phyloP scores from a whole-genome alignment of 257 asterid genomes.

The Fraxinus anomala region DNA sequence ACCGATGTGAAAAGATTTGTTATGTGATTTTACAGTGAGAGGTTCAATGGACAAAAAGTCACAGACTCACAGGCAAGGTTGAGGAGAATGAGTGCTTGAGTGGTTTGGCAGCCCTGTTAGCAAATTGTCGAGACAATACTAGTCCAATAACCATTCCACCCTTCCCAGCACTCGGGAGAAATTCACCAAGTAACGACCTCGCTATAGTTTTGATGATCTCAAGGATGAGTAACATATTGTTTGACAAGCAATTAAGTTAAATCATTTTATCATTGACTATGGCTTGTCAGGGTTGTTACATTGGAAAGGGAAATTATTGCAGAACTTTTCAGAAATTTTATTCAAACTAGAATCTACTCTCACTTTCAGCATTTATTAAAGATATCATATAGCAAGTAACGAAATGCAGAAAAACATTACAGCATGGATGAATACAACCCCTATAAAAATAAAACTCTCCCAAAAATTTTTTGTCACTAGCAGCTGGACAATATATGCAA shows the following conservation, averaged over 20 bases:
- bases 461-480: not conserved
- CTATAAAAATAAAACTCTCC: not conserved
- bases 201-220: not conserved
- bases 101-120: not conserved
- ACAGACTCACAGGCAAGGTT: not conserved
- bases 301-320: not conserved
- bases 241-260: not conserved
- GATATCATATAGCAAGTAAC: not conserved
- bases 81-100: not conserved
- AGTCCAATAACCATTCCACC: not conserved
- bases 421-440: not conserved
- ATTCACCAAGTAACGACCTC: not conserved
- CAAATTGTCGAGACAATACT: not conserved
- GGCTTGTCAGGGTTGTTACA: not conserved
- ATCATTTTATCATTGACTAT: not conserved
- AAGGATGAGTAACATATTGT: not conserved
- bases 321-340: not conserved
- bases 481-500: not conserved
- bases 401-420: not conserved
- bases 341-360: not conserved
- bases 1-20: not conserved
- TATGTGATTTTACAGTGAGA: not conserved
- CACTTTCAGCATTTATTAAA: not conserved
- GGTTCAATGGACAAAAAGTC: not conserved
- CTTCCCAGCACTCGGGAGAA: not conserved